Conservation (phyloP, 352 stramenopile species). For the Phytophthora meadii region DNA sequence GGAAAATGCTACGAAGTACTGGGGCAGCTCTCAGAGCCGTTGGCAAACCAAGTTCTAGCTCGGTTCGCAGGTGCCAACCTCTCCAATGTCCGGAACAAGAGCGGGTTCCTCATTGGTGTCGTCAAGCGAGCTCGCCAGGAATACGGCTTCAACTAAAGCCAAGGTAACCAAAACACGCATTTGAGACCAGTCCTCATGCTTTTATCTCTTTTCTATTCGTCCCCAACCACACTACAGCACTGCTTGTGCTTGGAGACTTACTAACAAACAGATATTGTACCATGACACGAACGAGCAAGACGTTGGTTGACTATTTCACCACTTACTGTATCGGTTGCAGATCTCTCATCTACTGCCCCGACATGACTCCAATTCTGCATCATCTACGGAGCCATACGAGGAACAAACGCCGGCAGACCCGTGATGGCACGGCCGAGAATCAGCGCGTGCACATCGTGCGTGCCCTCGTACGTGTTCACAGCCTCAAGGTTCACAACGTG, state of each 20-base stretch:
- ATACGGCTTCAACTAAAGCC: conserved; percentile 67
- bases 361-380: neutral
- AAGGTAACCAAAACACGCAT: conserved; percentile 5
- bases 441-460: conserved; percentile 98
- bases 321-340: conserved; percentile 4
- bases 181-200: conserved; percentile 9
- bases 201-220: conserved; percentile 11
- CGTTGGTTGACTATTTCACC: conserved; percentile 18
- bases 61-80: conserved; percentile 81
- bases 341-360: conserved; percentile 1
- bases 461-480: conserved; percentile 99
- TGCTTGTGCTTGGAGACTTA: too few relatives aligned
- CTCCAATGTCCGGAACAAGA: conserved; percentile 76
- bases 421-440: conserved; percentile 98
- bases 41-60: conserved; percentile 80
- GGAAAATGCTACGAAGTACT: conserved; percentile 87
- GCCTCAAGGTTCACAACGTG: conserved; percentile 98
- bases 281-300: neutral
- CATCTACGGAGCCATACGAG: conserved; percentile 74
- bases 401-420: conserved; percentile 95
- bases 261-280: neutral
- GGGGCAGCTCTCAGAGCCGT: conserved; percentile 69
- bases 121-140: conserved; percentile 83
- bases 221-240: conserved; percentile 28
- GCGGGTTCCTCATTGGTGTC: conserved; percentile 83